Conservation (phyloP, 371 early-diverging fungal species). For the Haplosporangium sp. region DNA sequence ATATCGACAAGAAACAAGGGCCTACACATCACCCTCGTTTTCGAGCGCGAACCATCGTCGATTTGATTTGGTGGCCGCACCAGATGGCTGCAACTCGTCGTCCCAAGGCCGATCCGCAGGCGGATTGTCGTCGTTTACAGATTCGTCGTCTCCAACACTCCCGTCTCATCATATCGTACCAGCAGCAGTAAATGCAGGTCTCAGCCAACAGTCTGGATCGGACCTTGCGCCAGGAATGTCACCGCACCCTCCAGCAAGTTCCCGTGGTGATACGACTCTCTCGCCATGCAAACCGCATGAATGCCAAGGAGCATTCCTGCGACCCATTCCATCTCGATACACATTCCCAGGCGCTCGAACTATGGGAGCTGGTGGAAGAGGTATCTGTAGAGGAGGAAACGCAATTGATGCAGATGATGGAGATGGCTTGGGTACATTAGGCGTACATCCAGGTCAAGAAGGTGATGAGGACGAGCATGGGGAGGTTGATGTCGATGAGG, state of each 20-base stretch:
- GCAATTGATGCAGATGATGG: too few species aligned
- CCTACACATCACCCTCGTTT: too few species aligned
- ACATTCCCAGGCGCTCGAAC: conserved; percentile 3
- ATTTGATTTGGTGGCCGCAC: background rate
- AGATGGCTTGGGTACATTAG: background rate
- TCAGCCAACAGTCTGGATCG: too few species aligned
- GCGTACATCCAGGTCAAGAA: conserved; percentile 15
- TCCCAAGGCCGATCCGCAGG: conserved; percentile 3
- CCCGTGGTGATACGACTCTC: too few species aligned
- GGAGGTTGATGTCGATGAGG: conserved; percentile 1
- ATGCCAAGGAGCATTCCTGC: too few species aligned
- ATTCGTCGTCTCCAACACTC: background rate
- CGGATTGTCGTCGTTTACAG: background rate
- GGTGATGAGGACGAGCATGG: conserved; percentile 1
- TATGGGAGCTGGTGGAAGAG: conserved; percentile 16
- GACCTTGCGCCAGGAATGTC: too few species aligned
- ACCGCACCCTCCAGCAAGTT: too few species aligned
- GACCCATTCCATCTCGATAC: background rate
- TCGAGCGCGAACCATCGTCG: background rate
- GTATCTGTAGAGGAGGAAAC: conserved; percentile 5
- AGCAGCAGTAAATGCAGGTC: background rate
- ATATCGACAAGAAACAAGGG: too few species aligned
- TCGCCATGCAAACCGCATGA: too few species aligned
- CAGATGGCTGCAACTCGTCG: background rate
- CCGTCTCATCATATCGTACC: background rate